Evolutionary conservation across 768 basidiomycete species (phyloP).

Genomic region (Lactarius evosmus): DNA sequence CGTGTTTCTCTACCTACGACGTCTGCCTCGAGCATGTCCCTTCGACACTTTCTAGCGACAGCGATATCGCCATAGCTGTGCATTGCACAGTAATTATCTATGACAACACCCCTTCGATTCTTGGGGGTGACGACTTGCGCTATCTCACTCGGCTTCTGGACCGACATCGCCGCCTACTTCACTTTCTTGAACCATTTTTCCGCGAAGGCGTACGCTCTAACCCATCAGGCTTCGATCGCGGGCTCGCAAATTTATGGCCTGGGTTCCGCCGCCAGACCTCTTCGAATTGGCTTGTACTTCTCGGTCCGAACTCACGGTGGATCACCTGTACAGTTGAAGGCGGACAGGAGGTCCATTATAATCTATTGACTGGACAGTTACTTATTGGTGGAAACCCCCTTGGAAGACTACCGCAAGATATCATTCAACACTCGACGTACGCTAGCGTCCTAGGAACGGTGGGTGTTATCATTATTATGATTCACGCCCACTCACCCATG

Average conservation of each 20-base stretch:
- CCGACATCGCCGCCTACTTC: neutral
- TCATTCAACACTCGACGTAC: neutral
- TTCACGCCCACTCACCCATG: neutral
- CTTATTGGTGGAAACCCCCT: slow-evolving; percentile 6
- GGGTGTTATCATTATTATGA: neutral
- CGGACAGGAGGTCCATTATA: slow-evolving; percentile 5
- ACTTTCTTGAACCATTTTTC: neutral
- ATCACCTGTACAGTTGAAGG: neutral
- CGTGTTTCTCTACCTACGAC: slow-evolving; percentile 6
- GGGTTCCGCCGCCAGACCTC: neutral
- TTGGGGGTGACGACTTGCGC: neutral
- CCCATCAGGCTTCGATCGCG: neutral
- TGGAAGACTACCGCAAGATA: slow-evolving; percentile 8
- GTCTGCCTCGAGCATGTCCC: neutral
- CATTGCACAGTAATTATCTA: slow-evolving; percentile 8
- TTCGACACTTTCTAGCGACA: neutral
- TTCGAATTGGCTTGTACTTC: slow-evolving; percentile 2
- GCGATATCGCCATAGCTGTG: neutral
- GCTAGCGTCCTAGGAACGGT: slow-evolving; percentile 6
- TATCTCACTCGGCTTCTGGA: neutral
- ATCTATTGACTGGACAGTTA: slow-evolving; percentile 5
- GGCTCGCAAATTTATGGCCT: neutral
- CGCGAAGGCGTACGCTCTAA: neutral
- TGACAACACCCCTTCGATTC: neutral
- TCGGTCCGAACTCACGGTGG: slow-evolving; percentile 10